A percentile compares a stretch with the other conserved stretches of the same genome.
Conservation (phyloP, 140 eudicot species). For the Eryngium alpinum region DNA sequence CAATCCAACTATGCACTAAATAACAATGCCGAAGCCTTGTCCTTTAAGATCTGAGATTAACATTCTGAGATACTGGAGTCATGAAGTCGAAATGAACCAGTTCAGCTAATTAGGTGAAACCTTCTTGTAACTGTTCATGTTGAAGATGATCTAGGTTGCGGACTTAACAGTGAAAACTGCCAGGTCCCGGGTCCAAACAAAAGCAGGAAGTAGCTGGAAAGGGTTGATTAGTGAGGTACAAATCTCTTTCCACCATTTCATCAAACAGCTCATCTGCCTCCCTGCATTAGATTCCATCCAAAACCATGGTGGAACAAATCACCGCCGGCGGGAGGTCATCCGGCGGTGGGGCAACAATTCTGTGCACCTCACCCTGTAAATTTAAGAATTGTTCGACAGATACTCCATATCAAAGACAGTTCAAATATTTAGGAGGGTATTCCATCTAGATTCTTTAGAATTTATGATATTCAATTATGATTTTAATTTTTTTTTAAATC, state of each 20-base stretch:
- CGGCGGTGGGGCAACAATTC: constrained; percentile 17
- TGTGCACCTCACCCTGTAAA: constrained; percentile 23
- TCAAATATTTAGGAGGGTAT: too few relatives aligned
- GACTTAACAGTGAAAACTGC: constrained; percentile 20
- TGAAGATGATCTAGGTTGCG: constrained; percentile 45
- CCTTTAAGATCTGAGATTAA: background rate
- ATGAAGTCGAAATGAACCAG: too few relatives aligned
- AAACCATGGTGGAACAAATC: constrained; percentile 42
- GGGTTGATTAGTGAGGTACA: constrained; percentile 23
- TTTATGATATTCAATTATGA: too few relatives aligned
- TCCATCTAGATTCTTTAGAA: too few relatives aligned
- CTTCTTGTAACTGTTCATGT: too few relatives aligned
- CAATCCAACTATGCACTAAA: background rate
- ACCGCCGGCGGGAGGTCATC: constrained; percentile 8
- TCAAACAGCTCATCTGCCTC: constrained; percentile 67
- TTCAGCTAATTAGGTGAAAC: too few relatives aligned
- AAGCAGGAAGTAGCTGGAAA: constrained; percentile 31
- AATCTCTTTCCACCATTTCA: constrained; percentile 40
- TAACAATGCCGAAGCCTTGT: background rate
- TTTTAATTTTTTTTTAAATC: too few relatives aligned
- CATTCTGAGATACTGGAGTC: background rate
- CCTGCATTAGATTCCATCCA: constrained; percentile 43
- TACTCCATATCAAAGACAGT: too few relatives aligned
- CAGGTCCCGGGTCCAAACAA: constrained; percentile 33
- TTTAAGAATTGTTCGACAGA: constrained; percentile 3